These are phyloP conservation scores for Fusarium tupiense DNA, from an alignment of 2,329 filamentous ascomycete species.

Conservation along the genomic window DNA sequence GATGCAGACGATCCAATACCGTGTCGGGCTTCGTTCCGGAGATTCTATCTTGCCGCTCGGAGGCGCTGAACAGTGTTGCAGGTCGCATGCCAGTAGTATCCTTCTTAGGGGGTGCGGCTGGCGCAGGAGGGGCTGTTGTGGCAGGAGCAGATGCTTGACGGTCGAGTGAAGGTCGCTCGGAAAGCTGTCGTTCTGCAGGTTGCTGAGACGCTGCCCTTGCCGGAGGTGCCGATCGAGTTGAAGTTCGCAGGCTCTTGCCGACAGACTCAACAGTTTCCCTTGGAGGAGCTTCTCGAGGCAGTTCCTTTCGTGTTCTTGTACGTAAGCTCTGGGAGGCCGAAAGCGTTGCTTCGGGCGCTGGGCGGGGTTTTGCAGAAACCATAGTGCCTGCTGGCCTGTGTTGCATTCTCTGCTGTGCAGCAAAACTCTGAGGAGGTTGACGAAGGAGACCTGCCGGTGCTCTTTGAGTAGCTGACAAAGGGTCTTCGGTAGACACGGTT, in stretches of 20 bases:
- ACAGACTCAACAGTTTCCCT: slow-evolving; percentile 38
- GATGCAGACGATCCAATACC: slow-evolving; percentile 64
- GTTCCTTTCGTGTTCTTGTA: slow-evolving; percentile 42
- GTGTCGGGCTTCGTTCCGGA: slow-evolving; percentile 66
- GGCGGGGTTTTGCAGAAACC: slow-evolving; percentile 40
- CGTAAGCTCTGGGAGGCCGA: slow-evolving; percentile 47
- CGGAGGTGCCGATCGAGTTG: slow-evolving; percentile 43
- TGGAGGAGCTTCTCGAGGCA: slow-evolving; percentile 34
- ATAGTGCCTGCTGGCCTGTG: slow-evolving; percentile 52
- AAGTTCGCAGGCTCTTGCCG: slow-evolving; percentile 43
- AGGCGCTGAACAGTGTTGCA: slow-evolving; percentile 65
- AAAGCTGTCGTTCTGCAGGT: slow-evolving; percentile 39
- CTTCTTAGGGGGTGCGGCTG: slow-evolving; percentile 38
- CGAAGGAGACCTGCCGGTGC: slow-evolving; percentile 57
- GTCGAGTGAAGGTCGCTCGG: slow-evolving; percentile 38
- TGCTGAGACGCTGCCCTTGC: slow-evolving; percentile 43
- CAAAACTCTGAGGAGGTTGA: slow-evolving; percentile 71
- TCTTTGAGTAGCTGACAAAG: slow-evolving; percentile 46
- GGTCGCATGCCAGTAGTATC: slow-evolving; percentile 48
- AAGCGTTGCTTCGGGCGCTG: slow-evolving; percentile 36
- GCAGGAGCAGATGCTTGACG: slow-evolving; percentile 40
- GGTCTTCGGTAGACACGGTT: slow-evolving; percentile 48
- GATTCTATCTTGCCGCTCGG: slow-evolving; percentile 61
- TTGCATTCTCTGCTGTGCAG: slow-evolving; percentile 71
- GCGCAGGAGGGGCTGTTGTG: slow-evolving; percentile 37